Evolutionary conservation across 75 land plant genomes (phyloP), one percentile per base, ranked within the genome.

Genomic region (Chamaecyparis obtusa): DNA sequence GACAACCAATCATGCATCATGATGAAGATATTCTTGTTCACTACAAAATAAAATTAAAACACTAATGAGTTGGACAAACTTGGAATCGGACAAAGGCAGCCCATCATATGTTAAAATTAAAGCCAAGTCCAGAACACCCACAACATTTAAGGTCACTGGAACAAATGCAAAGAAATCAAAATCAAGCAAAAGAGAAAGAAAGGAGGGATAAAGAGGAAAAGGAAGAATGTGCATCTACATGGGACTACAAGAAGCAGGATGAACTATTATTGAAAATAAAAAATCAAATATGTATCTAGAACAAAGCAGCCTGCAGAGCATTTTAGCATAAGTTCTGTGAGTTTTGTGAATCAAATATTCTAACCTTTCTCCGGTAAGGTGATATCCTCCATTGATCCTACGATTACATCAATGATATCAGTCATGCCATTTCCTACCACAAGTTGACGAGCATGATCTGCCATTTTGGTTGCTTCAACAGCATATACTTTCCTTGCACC

Each of bases 401-500:
- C 95, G 86, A 98, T 97, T 30, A 98, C 97, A 88, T 98, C 99
- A 60, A 98, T 96, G 85, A 98, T 87, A 41, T 92, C 83, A 32
- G 92, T 87, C 41, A 98, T 89, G 30, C 90, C 87, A 89, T 98
- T 97, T 21, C 95, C 99, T 44, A 90, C 89, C 10, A 89, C 96
- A 37, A 98, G 91, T 17, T 89, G 88, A 11, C 95, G 94, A 13
- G 99, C 99, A 91, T 98, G 99, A 11, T 91, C 93, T 13, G 99
- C 90, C 97, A 98, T 97, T 90, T 94, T 95, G 27, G 99, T 98
- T 36, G 99, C 99, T 91, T 98, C 99, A 39, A 98, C 99, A 30
- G 99, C 99, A 88, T 97, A 98, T 4, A 98, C 99, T 87, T 95
- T 98, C 83, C 92, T 92, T 27, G 99, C 99, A 75, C 99, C 99